These are phyloP conservation scores for Xylaria bambusicola DNA, from an alignment of 495 filamentous ascomycete genomes.

Conservation along the genomic window DNA sequence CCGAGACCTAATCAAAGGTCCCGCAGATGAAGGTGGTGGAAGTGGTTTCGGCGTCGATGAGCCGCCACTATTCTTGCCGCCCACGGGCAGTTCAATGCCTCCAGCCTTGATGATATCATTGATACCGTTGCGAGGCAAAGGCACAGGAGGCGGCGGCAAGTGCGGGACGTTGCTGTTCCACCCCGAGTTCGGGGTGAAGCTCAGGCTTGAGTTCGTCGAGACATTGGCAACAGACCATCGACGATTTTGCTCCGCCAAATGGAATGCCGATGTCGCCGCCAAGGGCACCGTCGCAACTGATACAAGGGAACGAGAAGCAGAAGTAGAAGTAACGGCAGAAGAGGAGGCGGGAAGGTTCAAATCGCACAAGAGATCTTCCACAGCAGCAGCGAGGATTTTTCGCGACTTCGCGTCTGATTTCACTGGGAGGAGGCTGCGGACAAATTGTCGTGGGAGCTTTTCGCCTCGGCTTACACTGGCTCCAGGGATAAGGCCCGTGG, in stretches of 20 bases:
- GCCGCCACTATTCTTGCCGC: not conserved
- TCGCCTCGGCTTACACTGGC: slow-evolving; percentile 69
- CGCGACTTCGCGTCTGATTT: slow-evolving; percentile 29
- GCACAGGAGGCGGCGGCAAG: slow-evolving; percentile 14
- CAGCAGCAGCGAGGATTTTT: slow-evolving; percentile 27
- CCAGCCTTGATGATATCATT: not conserved
- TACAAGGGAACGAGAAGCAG: not conserved
- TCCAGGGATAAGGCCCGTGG: not conserved
- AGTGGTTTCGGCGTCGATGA: slow-evolving; percentile 10
- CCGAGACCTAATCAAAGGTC: slow-evolving; percentile 2
- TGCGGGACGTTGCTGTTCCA: not conserved
- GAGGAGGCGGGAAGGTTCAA: slow-evolving; percentile 18
- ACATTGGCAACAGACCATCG: slow-evolving; percentile 9
- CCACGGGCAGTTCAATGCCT: not conserved
- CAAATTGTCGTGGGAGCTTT: slow-evolving; percentile 76
- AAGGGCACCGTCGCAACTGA: not conserved
- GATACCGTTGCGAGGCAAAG: not conserved
- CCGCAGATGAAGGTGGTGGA: not conserved
- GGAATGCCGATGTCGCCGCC: slow-evolving; percentile 7
- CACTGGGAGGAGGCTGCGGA: slow-evolving; percentile 69
- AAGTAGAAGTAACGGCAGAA: not conserved
- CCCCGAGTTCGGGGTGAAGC: not conserved
- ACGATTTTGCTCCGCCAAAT: slow-evolving; percentile 13
- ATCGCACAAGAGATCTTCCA: slow-evolving; percentile 31
- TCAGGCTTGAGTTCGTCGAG: slow-evolving; percentile 3